Evolutionary conservation across 495 filamentous ascomycete genomes (phyloP), one percentile per base, ranked within the genome.

Genomic region (Podospora anserina): DNA sequence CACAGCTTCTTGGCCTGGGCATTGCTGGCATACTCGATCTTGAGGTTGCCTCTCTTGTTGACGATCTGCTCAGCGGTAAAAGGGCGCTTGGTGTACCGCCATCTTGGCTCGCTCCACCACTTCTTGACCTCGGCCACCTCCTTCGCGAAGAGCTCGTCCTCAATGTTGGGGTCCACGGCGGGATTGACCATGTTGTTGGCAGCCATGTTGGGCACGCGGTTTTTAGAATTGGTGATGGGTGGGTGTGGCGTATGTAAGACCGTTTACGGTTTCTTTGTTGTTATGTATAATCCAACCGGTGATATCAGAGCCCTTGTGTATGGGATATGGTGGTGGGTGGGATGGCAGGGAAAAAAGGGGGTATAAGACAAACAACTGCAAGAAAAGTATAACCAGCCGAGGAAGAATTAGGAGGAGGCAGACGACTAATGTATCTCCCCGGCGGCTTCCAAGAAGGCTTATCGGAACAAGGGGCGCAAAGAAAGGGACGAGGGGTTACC

Each of bases 51-150:
- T 74, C 95, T 85, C 86, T 99, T 99, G 27, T 90, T 88, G 67
- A 96, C 95, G 76, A 99, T 98, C 82, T 96, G 91, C 83, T 98
- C 96, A 18, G 95, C 93, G 5, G 93, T 97, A 79, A 93, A 99
- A 4, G 95, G 91, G 49, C 95, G 87, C 80, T 90, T 93, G 72
- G 95, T 99, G 79, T 92, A 88, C 75, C 92, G 85, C 95, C 95
- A 99, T 83, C 95, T 85, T 54, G 91, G 86, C 70, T 95, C 92
- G 23, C 85, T 86, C 95, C 95, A 99, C 95, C 95, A 99, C 78
- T 90, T 81, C 85, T 97, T 90, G 66, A 98, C 90, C 68, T 89
- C 89, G 72, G 89, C 85, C 68, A 97, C 92, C 74, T 99, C 95
- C 57, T 88, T 85, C 74, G 85, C 80, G 80, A 89, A 98, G 66